phyloP scores from a whole-genome alignment of 768 basidiomycete genomes.

The Tylopilus balloui region DNA sequence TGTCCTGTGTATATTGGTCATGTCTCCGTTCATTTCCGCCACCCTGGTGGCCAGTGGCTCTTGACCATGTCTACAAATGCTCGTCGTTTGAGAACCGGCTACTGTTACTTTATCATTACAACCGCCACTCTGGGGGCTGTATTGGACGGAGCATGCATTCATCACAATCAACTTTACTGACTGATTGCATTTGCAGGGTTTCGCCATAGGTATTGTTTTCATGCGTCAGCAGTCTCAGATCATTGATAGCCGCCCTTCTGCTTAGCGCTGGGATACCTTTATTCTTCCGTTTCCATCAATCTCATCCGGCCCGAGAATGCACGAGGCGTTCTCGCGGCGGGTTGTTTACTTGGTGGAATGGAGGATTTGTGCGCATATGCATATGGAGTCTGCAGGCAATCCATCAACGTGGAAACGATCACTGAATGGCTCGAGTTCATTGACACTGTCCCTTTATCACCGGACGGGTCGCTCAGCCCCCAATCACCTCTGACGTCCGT shows the following conservation, averaged over 20 bases:
- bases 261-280: constrained; percentile 74
- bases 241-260: constrained; percentile 20
- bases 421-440: constrained; percentile 75
- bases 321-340: constrained; percentile 79
- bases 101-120: constrained; percentile 13
- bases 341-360: constrained; percentile 83
- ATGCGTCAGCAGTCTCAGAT: constrained; percentile 5
- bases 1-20: constrained; percentile 19
- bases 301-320: constrained; percentile 74
- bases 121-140: constrained; percentile 21
- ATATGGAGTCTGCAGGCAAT: constrained; percentile 71
- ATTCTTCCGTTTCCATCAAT: constrained; percentile 66
- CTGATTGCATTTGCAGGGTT: constrained; percentile 45
- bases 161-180: constrained; percentile 14
- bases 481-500: constrained; percentile 51
- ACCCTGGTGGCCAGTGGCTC: constrained; percentile 22
- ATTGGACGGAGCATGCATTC: constrained; percentile 15
- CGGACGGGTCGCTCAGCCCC: constrained; percentile 46
- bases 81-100: constrained; percentile 16
- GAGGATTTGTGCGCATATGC: constrained; percentile 77
- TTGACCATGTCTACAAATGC: constrained; percentile 16
- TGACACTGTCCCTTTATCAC: constrained; percentile 45
- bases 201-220: constrained; percentile 57
- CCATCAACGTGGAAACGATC: constrained; percentile 73
- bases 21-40: constrained; percentile 30